A percentile compares a stretch with the other conserved stretches of the same genome.
These are phyloP conservation scores for Globisporangium paroecandrum DNA, from an alignment of 352 stramenopile species.

Conservation along the genomic window DNA sequence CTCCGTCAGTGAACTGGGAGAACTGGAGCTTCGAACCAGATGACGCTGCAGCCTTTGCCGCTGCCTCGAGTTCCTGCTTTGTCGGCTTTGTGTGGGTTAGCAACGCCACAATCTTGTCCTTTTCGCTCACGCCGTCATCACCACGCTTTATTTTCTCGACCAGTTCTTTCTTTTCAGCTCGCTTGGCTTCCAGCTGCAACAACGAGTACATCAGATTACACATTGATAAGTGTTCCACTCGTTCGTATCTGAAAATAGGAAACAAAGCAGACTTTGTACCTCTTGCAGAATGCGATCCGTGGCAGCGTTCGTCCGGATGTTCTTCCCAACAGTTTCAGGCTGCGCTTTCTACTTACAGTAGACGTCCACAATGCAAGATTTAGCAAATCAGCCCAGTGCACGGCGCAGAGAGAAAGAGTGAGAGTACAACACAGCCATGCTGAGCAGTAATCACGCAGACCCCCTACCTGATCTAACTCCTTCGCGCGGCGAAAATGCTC, in stretches of 20 bases:
- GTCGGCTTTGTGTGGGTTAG: conserved; percentile 52
- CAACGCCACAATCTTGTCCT: conserved; percentile 74
- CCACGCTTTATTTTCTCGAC: conserved; percentile 58
- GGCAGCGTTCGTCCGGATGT: conserved; percentile 82
- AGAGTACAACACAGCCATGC: neutral
- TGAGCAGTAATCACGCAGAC: neutral
- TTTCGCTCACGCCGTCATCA: conserved; percentile 56
- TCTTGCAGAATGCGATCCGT: conserved; percentile 82
- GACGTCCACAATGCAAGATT: neutral
- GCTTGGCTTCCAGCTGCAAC: conserved; percentile 60
- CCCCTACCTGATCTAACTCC: conserved; percentile 32
- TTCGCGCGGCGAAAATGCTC: conserved; percentile 88
- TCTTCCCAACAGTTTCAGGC: conserved; percentile 26
- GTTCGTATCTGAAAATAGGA: neutral
- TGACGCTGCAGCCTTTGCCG: conserved; percentile 7
- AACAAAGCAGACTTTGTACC: conserved; percentile 16
- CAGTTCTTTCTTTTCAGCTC: conserved; percentile 58
- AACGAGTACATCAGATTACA: neutral
- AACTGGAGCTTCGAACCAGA: conserved; percentile 42
- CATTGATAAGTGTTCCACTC: neutral
- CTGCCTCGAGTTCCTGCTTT: conserved; percentile 16
- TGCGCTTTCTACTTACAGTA: conserved; percentile 11
- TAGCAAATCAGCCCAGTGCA: neutral
- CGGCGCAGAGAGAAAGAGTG: neutral
- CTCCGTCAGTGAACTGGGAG: conserved; percentile 87